A percentile compares a stretch with the other conserved stretches of the same genome.
Evolutionary conservation across 805 yeast genomes (phyloP).

Genomic region (Candida sonorensis): DNA sequence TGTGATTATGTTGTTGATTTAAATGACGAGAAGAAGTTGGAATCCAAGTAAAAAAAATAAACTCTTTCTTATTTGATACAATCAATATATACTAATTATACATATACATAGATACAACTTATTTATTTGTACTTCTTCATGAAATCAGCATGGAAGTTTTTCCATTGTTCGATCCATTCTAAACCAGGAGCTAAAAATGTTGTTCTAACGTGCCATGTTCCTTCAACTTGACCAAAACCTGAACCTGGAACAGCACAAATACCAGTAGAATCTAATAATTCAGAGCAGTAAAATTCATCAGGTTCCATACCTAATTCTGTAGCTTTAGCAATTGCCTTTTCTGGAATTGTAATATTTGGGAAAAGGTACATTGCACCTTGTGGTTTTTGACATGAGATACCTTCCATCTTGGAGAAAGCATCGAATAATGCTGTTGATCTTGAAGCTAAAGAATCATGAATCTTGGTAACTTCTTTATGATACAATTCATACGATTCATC

Average conservation of each 20-base stretch:
- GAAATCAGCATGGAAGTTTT: conserved; percentile 69
- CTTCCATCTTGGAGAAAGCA: conserved; percentile 73
- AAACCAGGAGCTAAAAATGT: conserved; percentile 95
- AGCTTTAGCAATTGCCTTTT: conserved; percentile 58
- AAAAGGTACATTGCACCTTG: conserved; percentile 97
- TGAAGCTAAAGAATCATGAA: conserved; percentile 52
- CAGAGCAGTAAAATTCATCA: conserved; percentile 86
- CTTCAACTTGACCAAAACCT: conserved; percentile 91
- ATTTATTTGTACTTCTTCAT: conserved; percentile 42
- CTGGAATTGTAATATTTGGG: conserved; percentile 68
- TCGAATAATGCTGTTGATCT: conserved; percentile 62
- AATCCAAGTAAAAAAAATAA: neutral
- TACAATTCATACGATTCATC: conserved; percentile 68
- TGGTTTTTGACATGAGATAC: conserved; percentile 81
- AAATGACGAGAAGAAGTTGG: conserved; percentile 2
- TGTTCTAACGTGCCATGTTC: conserved; percentile 89
- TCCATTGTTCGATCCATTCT: conserved; percentile 81
- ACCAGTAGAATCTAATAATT: conserved; percentile 80
- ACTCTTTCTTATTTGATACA: no score
- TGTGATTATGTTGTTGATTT: conserved; percentile 4
- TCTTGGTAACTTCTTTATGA: conserved; percentile 50
- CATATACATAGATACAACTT: no score
- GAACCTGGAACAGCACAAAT: conserved; percentile 97
- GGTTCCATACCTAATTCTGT: conserved; percentile 48
- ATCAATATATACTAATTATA: neutral